Base-by-base conservation (phyloP, 176 grass and related monocot species). In the Triticum turgidum region DNA sequence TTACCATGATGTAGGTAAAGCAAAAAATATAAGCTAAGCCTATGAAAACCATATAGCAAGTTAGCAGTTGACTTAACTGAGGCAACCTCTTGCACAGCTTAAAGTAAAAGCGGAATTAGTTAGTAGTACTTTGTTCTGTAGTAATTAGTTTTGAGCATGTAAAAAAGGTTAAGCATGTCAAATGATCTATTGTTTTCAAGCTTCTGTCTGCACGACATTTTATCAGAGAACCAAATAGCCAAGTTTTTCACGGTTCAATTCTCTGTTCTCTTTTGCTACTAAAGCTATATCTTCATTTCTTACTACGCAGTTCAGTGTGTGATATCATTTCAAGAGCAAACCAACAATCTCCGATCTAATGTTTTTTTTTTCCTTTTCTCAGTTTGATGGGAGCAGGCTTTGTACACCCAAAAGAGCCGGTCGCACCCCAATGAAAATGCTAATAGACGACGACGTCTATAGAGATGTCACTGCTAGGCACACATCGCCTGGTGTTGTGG, bases 381-480 rank as follows among this genome's bases (percentile, higher is more conserved):
- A 95, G 91, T 79, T 88, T 70, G 61, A 77, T 51, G 65, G 77
- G 27, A 82, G 83, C 59, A 65, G 58, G 18, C 73, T 82, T 42
- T 89, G 80, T 84, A 87, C 83, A 80, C 88, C 82, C 25, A 93
- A 91, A 85, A 85, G 73, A 65, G 75, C 78, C 3, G 77, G 30
- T 39, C 39, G 66, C 56, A 82, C 49, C 47, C 89, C 89, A 25
- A 93, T 93, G 33, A 91, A 93, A 87, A 80, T 47, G 63, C 67
- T 93, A 11, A 88, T 95, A 67, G 89, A 93, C 17, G 84, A 95
- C 71, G 91, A 93, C 32, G 27, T 88, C 22, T 78, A 86, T 35
- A 61, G 65, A 70, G 84, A 91, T 63, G 83, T 84, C 24, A 90
- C 74, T 49, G 14, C 58, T 75, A 93, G 87, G 83, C 86, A 89